Base-by-base conservation (phyloP, 768 basidiomycete species). In the Suillus tomentosus region DNA sequence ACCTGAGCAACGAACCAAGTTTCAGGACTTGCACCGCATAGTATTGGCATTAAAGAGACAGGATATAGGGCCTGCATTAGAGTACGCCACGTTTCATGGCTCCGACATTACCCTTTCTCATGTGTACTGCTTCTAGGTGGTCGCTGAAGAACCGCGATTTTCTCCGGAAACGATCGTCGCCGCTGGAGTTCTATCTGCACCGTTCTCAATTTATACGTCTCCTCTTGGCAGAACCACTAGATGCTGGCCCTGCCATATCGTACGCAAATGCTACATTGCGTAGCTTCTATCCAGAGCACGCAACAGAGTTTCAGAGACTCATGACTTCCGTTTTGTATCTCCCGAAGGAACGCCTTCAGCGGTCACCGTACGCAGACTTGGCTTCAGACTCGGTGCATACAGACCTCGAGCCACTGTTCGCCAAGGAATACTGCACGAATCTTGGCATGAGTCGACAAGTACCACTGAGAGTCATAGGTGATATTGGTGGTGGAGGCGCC, bases 401-500 rank as follows among this genome's bases (percentile, higher is more conserved):
- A 14, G 91, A 94, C 67, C 79, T 98, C 39, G 89, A 91, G 68
- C 87, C 88, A 3, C 79, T 93, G 64, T 97, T 99, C 73, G 88
- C 91, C 27, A 89, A 88, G 67, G 95, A 96, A 71, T 99, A 91
- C 70, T 95, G 96, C 69, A 87, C 90, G 14, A 88, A 84, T 68
- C 77, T 96, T 19, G 92, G 92, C 4, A 91, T 96, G 90, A 92
- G 96, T 68, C 84, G 90, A 63, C 93, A 96, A 69, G 87, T 92
- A 14, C 93, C 95, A 1, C 81, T 99, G 51, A 83, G 88, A 47
- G 94, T 97, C 3, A 90, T 96, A 3, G 94, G 93, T 3, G 95
- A 96, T 69, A 90, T 99, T 59, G 97, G 96, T 1, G 94, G 92
- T 0, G 91, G 93, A 5, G 95, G 96, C 3, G 95, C 96, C 0